Percentiles rank a stretch among this genome's conserved stretches.
Conservation (phyloP, 208 protist species). For the Acanthamoeba triangularis region DNA sequence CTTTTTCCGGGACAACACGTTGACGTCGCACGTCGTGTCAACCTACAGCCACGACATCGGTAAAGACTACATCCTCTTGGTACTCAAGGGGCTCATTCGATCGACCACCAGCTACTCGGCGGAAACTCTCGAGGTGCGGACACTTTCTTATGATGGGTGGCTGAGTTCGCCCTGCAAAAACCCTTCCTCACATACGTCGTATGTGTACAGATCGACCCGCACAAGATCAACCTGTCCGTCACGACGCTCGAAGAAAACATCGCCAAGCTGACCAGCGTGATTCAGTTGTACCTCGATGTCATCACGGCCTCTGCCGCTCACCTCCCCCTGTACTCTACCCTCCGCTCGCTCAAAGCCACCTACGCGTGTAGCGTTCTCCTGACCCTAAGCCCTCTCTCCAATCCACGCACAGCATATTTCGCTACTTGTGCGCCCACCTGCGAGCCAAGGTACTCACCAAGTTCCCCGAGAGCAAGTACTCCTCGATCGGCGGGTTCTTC, state of each 20-base stretch:
- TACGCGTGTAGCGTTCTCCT: not conserved
- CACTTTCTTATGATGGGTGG: not conserved
- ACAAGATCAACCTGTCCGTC: constrained; percentile 6
- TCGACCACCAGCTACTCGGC: not conserved
- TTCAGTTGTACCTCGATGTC: constrained; percentile 22
- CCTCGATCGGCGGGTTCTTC: constrained; percentile 55
- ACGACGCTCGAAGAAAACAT: constrained; percentile 22
- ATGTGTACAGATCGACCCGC: constrained; percentile 16
- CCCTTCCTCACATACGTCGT: no score
- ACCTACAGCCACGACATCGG: constrained; percentile 33
- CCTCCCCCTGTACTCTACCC: not conserved
- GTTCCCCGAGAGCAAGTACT: constrained; percentile 70
- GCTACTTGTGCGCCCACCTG: constrained; percentile 44
- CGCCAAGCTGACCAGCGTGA: not conserved
- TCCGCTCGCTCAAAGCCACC: no score
- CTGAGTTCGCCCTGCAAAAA: not conserved
- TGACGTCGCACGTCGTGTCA: constrained; percentile 50
- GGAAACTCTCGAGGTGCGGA: not conserved
- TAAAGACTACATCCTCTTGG: not conserved
- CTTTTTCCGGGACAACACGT: constrained; percentile 63
- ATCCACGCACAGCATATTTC: constrained; percentile 17
- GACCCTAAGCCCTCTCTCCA: not conserved
- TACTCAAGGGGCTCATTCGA: not conserved
- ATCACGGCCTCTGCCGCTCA: not conserved
- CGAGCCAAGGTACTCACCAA: constrained; percentile 36